phyloP scores from a whole-genome alignment of 805 yeast genomes.

The Spathaspora gorwiae region DNA sequence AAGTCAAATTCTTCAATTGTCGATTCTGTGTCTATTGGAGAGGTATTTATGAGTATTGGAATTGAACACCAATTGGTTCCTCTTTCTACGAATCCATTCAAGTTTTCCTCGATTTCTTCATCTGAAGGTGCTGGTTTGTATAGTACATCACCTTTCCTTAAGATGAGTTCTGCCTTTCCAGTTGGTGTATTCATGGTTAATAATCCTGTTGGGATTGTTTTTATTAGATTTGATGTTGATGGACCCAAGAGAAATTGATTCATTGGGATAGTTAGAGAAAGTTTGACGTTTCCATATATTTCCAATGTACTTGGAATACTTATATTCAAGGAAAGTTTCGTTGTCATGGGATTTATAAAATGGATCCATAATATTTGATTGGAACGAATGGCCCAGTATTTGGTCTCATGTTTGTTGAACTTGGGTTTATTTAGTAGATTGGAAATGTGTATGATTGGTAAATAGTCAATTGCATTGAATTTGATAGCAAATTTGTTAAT shows the following conservation, averaged over 20 bases:
- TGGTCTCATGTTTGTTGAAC: background rate
- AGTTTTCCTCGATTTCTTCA: conserved; percentile 9
- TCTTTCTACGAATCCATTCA: conserved; percentile 16
- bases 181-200: conserved; percentile 24
- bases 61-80: conserved; percentile 33
- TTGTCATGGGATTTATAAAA: conserved; percentile 27
- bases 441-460: conserved; percentile 26
- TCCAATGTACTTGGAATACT: conserved; percentile 1
- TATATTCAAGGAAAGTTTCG: conserved; percentile 9
- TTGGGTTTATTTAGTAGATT: conserved; percentile 4
- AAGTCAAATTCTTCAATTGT: conserved; percentile 4
- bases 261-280: conserved; percentile 20
- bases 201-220: conserved; percentile 31
- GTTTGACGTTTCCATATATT: conserved; percentile 2
- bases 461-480: conserved; percentile 29
- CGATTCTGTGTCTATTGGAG: background rate
- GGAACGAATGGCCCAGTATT: background rate
- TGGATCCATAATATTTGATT: conserved; percentile 19
- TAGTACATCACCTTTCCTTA: conserved; percentile 8
- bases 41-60: conserved; percentile 20
- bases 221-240: conserved; percentile 18
- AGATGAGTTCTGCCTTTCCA: conserved; percentile 26
- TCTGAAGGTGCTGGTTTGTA: conserved; percentile 8
- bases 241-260: conserved; percentile 18
- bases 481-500: conserved; percentile 24